phyloP scores from a whole-genome alignment of 2,329 filamentous ascomycete species.

The Byssoonygena ceratinophila region DNA sequence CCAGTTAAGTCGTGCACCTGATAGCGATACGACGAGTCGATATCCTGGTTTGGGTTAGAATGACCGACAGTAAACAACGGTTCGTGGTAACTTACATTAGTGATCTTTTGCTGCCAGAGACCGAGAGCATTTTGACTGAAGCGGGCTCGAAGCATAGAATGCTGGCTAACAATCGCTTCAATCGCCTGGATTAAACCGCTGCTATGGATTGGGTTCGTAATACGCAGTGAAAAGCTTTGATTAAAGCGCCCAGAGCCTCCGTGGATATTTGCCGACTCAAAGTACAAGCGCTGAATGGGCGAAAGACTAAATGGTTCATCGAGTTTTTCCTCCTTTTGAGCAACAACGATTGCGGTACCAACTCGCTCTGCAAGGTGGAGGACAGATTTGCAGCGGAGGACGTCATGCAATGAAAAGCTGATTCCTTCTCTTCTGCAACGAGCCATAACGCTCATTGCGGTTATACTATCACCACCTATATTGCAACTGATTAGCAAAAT shows the following conservation, averaged over 20 bases:
- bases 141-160: conserved; percentile 21
- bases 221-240: conserved; percentile 19
- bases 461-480: conserved; percentile 41
- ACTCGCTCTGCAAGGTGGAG: conserved; percentile 27
- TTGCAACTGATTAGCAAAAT: background rate
- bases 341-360: conserved; percentile 23
- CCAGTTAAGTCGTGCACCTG: conserved; percentile 13
- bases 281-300: conserved; percentile 21
- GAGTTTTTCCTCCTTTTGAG: conserved; percentile 14
- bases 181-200: conserved; percentile 11
- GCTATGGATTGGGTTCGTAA: conserved; percentile 8
- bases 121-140: conserved; percentile 14
- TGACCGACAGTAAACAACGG: too few species aligned
- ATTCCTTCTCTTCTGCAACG: conserved; percentile 39
- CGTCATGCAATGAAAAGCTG: conserved; percentile 39
- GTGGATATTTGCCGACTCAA: conserved; percentile 10
- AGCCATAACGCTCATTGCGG: conserved; percentile 42
- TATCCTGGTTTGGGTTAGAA: conserved; percentile 17
- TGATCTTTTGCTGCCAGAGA: conserved; percentile 13
- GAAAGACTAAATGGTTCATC: conserved; percentile 18
- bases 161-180: conserved; percentile 15
- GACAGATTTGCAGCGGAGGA: conserved; percentile 41
- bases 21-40: conserved; percentile 13
- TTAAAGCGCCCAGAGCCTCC: conserved; percentile 17
- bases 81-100: conserved; percentile 22